Evolutionary conservation across 306 rosid species (phyloP).

Genomic region (Astragalus glycyphyllos): DNA sequence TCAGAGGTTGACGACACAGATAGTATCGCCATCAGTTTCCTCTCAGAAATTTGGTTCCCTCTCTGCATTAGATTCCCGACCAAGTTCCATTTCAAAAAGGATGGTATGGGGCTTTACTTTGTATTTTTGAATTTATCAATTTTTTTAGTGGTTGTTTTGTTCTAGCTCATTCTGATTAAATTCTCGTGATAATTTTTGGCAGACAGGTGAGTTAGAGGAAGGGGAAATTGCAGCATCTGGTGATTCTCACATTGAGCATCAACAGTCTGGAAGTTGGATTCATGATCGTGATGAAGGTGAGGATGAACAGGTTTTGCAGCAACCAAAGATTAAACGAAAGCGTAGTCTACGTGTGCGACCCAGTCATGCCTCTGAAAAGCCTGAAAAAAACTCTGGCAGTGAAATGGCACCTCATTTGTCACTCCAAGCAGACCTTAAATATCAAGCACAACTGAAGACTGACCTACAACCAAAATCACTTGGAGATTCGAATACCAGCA

Average conservation of each 20-base stretch:
- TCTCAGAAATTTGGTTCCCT: conserved; percentile 96
- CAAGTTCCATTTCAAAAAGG: conserved; percentile 77
- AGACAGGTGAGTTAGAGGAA: conserved; percentile 95
- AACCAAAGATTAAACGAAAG: conserved; percentile 89
- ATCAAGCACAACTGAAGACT: conserved; percentile 57
- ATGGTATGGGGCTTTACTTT: conserved; percentile 62
- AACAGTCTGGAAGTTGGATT: conserved; percentile 93
- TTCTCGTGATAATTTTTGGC: conserved; percentile 44
- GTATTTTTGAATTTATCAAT: not conserved
- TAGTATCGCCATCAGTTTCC: conserved; percentile 76
- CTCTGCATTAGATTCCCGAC: conserved; percentile 90
- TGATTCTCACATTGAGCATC: conserved; percentile 94
- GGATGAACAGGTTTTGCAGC: conserved; percentile 95
- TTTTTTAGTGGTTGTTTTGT: conserved; percentile 26
- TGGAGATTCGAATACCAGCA: conserved; percentile 58
- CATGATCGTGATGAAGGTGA: conserved; percentile 96
- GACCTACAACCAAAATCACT: conserved; percentile 65
- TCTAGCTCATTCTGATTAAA: conserved; percentile 47
- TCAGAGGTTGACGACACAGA: conserved; percentile 62
- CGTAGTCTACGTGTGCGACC: conserved; percentile 95
- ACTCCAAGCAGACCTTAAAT: conserved; percentile 65
- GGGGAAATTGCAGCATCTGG: conserved; percentile 93
- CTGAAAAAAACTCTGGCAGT: conserved; percentile 76
- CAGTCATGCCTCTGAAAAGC: conserved; percentile 75
- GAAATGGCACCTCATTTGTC: conserved; percentile 70